A percentile compares a stretch with the other conserved stretches of the same genome.
Evolutionary conservation across 2,329 filamentous ascomycete species (phyloP).

Genomic region (Pochonia chlamydosporia): DNA sequence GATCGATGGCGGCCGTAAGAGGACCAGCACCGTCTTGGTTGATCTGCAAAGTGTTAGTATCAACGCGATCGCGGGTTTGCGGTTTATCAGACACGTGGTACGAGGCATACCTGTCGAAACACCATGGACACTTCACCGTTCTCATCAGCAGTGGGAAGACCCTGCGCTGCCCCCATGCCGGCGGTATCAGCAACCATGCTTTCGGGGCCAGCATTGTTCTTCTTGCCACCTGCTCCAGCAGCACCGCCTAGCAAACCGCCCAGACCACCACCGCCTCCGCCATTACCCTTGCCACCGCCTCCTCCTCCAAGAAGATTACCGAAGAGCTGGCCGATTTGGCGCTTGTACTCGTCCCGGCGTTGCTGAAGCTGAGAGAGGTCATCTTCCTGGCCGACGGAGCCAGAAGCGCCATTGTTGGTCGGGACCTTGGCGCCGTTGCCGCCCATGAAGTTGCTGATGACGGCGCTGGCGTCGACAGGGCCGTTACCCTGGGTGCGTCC

Average conservation of each 20-base stretch:
- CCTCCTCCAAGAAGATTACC: conserved; percentile 14
- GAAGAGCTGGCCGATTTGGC: conserved; percentile 25
- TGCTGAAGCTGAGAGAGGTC: conserved; percentile 27
- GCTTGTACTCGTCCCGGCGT: conserved; percentile 17
- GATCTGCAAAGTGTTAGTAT: no score
- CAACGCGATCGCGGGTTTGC: background rate
- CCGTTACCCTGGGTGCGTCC: conserved; percentile 58
- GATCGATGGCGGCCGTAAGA: conserved; percentile 53
- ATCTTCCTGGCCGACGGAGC: conserved; percentile 37
- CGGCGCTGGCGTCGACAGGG: conserved; percentile 49
- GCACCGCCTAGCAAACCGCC: no score
- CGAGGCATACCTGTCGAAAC: conserved; percentile 41
- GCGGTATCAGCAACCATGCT: conserved; percentile 46
- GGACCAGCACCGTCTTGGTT: conserved; percentile 67
- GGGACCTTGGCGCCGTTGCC: conserved; percentile 22
- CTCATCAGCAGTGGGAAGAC: conserved; percentile 56
- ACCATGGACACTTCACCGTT: conserved; percentile 57
- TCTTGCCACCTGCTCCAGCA: background rate
- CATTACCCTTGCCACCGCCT: background rate
- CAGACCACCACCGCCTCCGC: no score
- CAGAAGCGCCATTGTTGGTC: conserved; percentile 31
- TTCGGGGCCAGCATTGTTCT: conserved; percentile 28
- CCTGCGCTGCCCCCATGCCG: conserved; percentile 44
- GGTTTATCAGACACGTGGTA: conserved; percentile 6
- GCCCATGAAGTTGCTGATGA: conserved; percentile 57